A percentile compares a stretch with the other conserved stretches of the same genome.
These are phyloP conservation scores for Teratosphaeria pseudoeucalypti DNA, from an alignment of 2,329 filamentous ascomycete genomes.

Conservation along the genomic window DNA sequence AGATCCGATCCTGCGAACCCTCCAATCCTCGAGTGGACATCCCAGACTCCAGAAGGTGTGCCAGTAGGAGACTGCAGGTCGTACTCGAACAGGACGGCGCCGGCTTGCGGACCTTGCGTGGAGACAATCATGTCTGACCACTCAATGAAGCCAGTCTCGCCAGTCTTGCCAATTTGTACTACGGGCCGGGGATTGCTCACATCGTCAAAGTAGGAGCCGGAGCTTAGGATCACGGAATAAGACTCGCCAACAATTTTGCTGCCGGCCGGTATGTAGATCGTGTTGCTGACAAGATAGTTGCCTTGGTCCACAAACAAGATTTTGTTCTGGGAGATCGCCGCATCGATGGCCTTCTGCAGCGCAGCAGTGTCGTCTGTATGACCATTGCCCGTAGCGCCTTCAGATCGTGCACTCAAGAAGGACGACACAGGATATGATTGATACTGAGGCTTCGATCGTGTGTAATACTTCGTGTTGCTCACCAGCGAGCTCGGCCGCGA, in stretches of 20 bases:
- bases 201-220: slow-evolving; percentile 47
- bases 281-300: slow-evolving; percentile 56
- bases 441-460: slow-evolving; percentile 47
- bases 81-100: slow-evolving; percentile 63
- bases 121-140: slow-evolving; percentile 63
- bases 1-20: slow-evolving; percentile 42
- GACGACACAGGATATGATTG: slow-evolving; percentile 26
- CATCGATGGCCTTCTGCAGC: slow-evolving; percentile 47
- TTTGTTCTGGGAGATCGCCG: slow-evolving; percentile 36
- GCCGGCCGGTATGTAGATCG: slow-evolving; percentile 53
- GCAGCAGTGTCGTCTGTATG: slow-evolving; percentile 49
- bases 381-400: slow-evolving; percentile 42
- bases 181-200: slow-evolving; percentile 52
- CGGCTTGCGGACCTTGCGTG: slow-evolving; percentile 55
- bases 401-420: slow-evolving; percentile 36
- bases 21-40: slow-evolving; percentile 42
- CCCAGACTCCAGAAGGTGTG: slow-evolving; percentile 44
- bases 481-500: slow-evolving; percentile 36
- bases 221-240: slow-evolving; percentile 47
- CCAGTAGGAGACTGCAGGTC: slow-evolving; percentile 45
- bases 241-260: slow-evolving; percentile 52
- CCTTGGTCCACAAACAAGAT: slow-evolving; percentile 69
- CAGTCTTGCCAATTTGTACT: slow-evolving; percentile 54
- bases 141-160: slow-evolving; percentile 56
- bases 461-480: slow-evolving; percentile 38